Conservation (phyloP, 2,329 filamentous ascomycete genomes). For the Aureobasidium sp. region DNA sequence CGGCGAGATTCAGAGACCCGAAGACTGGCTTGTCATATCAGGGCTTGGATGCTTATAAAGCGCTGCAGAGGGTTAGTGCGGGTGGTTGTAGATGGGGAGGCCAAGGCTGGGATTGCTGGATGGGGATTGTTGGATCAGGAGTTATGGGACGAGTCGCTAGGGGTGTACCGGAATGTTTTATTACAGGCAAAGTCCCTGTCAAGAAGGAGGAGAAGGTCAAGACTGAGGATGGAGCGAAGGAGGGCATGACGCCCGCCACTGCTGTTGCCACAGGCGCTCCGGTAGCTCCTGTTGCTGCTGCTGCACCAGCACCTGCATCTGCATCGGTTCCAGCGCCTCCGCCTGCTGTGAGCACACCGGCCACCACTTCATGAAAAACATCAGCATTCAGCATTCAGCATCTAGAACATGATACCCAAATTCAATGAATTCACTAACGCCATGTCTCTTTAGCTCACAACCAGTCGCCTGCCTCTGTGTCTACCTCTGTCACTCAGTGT, state of each 20-base stretch:
- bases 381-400: too few relatives aligned
- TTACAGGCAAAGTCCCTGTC: conserved; percentile 12
- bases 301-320: background rate
- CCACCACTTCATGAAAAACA: too few relatives aligned
- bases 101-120: conserved; percentile 71
- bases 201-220: conserved; percentile 8
- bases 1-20: conserved; percentile 78
- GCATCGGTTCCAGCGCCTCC: too few relatives aligned
- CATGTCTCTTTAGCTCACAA: too few relatives aligned
- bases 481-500: too few relatives aligned
- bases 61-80: conserved; percentile 66
- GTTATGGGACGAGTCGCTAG: conserved; percentile 52
- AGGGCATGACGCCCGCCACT: background rate
- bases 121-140: conserved; percentile 50
- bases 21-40: conserved; percentile 75
- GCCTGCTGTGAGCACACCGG: background rate
- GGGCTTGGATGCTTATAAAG: conserved; percentile 71
- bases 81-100: conserved; percentile 75
- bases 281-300: background rate
- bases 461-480: too few relatives aligned
- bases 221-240: background rate
- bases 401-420: too few relatives aligned
- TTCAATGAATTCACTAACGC: too few relatives aligned
- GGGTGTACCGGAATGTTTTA: conserved; percentile 75
- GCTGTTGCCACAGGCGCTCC: background rate